A percentile compares a stretch with the other conserved stretches of the same genome.
These are phyloP conservation scores for Croton setiger DNA, from an alignment of 441 rosid species.

Conservation along the genomic window DNA sequence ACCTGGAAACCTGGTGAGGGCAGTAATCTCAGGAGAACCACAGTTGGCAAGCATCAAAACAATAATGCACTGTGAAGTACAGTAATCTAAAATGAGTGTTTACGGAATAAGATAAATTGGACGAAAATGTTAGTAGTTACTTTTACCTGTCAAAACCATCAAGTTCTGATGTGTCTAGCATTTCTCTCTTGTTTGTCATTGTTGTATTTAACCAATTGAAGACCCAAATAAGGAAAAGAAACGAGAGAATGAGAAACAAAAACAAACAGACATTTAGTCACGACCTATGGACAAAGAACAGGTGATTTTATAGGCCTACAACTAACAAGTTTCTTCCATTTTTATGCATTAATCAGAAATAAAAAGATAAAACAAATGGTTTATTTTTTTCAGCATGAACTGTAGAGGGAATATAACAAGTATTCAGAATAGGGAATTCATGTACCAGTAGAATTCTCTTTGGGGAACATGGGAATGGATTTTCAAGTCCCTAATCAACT, in stretches of 20 bases:
- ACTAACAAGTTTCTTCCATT: not conserved
- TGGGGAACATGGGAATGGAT: constrained; percentile 75
- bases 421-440: not conserved
- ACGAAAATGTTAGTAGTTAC: not conserved
- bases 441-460: constrained; percentile 87
- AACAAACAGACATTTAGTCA: not conserved
- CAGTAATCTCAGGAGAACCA: constrained; percentile 47
- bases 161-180: constrained; percentile 48
- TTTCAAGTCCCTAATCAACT: constrained; percentile 75
- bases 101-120: not conserved
- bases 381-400: constrained; percentile 8
- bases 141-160: constrained; percentile 84
- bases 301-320: not conserved
- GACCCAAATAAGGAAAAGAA: constrained; percentile 5
- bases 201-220: constrained; percentile 80
- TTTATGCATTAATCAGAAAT: constrained; percentile 13
- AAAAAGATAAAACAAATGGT: not conserved
- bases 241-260: not conserved
- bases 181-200: constrained; percentile 66
- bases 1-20: constrained; percentile 82
- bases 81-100: not conserved
- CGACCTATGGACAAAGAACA: not conserved
- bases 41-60: constrained; percentile 3
- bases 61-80: not conserved
- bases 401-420: not conserved